Base-by-base conservation (phyloP, 2,329 filamentous ascomycete species). In the Colletotrichum musae region DNA sequence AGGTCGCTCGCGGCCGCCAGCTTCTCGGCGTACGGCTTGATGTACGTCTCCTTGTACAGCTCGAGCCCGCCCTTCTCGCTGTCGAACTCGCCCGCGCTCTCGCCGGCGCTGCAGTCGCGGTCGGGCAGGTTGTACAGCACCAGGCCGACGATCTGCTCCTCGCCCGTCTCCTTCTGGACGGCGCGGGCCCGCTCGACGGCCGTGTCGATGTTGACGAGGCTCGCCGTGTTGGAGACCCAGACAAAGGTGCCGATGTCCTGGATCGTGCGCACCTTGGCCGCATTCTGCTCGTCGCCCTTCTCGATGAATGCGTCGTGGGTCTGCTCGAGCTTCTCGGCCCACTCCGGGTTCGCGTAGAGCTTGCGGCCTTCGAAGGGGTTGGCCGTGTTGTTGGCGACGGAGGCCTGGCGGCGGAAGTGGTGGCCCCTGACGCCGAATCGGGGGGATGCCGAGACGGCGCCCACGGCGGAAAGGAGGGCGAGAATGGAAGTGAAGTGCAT, bases 331-430 rank as follows among this genome's bases (percentile, higher is more conserved):
- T 84, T 81, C n/a, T 63, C 70, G 13, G 81, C 78, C 75, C 83
- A 85, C 21, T 72, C 72, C n/a, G 80, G 79, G 75, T 85, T 84
- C 69, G 80, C 81, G 72, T 85, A 87, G 28, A 88, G 77, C 6
- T 79, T 82, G 71, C 83, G 84, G 68, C 83, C 83, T 1, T 78
- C 67, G 74, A 89, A 88, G 0, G 87, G 81, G 64, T 84, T 83
- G 58, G 74, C 48, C 6, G 67, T 36, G 48, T 54, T 21, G 36
- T 70, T 54, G 47, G 47, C 16, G 52, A 51, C 3, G 51, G 18
- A 5, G 18, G 48, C 10, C n/a, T 51, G 36, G 18, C 67, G 50
- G n/a, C 53, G 54, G 56, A 57, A 48, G 50, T 65, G 62, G 16
- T 70, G 70, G 24, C 56, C 52, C 18, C 41, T 39, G 6, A 24